Evolutionary conservation across 305 asterid genomes (phyloP).

Genomic region (Solanum hybrid): DNA sequence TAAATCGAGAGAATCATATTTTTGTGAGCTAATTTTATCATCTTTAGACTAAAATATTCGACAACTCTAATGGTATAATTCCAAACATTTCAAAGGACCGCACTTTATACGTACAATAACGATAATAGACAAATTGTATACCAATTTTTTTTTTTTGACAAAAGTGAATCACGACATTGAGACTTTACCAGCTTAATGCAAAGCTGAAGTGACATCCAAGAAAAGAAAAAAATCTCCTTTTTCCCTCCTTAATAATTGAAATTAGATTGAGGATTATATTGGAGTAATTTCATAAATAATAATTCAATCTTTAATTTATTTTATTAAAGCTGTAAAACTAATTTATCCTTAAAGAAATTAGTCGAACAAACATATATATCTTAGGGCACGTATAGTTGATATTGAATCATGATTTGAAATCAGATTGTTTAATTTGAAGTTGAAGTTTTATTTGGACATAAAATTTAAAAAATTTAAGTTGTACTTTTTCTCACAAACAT

Average conservation of each 20-base stretch:
- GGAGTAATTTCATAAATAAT: background rate
- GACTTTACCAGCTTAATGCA: background rate
- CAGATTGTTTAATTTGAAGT: too few relatives aligned
- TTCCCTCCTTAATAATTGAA: background rate
- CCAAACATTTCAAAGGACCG: background rate
- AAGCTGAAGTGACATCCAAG: background rate
- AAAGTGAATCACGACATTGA: background rate
- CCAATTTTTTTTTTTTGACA: background rate
- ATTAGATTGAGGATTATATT: background rate
- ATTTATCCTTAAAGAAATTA: background rate
- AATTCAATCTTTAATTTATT: background rate
- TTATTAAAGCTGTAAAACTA: background rate
- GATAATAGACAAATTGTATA: background rate
- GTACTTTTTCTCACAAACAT: background rate
- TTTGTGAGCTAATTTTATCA: background rate
- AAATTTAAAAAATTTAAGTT: too few relatives aligned
- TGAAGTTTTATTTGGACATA: background rate
- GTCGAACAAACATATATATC: background rate
- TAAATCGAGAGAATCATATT: background rate
- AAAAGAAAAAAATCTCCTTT: background rate
- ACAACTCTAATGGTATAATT: background rate
- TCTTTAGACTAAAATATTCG: background rate
- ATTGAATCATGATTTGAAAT: too few relatives aligned
- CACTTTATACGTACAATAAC: background rate
- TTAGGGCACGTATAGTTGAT: too few relatives aligned